phyloP scores from a whole-genome alignment of 305 asterid genomes.

The Petunia hybrid region DNA sequence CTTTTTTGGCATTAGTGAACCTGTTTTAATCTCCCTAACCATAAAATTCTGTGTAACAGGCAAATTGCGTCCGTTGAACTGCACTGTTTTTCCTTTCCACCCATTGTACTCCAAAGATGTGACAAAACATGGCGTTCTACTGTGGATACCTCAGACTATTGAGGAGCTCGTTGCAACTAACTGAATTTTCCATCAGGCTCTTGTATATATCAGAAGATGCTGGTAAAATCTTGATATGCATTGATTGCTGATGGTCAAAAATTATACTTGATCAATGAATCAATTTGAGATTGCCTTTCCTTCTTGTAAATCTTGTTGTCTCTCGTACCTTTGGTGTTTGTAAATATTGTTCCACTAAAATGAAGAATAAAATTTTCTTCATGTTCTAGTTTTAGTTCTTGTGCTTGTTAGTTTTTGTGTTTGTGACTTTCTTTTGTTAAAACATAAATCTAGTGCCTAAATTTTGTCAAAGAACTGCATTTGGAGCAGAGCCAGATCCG shows the following conservation, averaged over 20 bases:
- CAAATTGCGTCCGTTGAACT: conserved; percentile 54
- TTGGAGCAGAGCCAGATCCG: neutral
- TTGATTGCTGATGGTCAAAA: conserved; percentile 72
- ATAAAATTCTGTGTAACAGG: conserved; percentile 40
- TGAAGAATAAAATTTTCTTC: conserved; percentile 8
- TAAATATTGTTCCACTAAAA: neutral
- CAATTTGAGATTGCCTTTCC: conserved; percentile 35
- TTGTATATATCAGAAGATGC: conserved; percentile 79
- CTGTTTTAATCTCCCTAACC: too few relatives aligned
- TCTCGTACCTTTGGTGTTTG: conserved; percentile 28
- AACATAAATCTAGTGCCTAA: neutral
- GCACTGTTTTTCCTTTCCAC: conserved; percentile 76
- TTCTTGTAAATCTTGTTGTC: conserved; percentile 8
- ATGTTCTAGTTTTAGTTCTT: neutral
- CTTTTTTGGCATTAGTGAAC: too few relatives aligned
- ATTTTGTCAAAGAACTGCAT: neutral
- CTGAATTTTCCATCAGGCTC: conserved; percentile 47
- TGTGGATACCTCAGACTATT: conserved; percentile 74
- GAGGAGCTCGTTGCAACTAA: conserved; percentile 63
- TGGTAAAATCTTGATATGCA: conserved; percentile 66
- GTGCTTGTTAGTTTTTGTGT: neutral
- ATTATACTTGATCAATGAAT: conserved; percentile 56
- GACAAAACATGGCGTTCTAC: conserved; percentile 63
- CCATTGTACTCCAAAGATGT: conserved; percentile 69
- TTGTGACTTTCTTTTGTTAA: neutral